phyloP scores from a whole-genome alignment of 2,329 filamentous ascomycete genomes.

The Aschersonia sp. region DNA sequence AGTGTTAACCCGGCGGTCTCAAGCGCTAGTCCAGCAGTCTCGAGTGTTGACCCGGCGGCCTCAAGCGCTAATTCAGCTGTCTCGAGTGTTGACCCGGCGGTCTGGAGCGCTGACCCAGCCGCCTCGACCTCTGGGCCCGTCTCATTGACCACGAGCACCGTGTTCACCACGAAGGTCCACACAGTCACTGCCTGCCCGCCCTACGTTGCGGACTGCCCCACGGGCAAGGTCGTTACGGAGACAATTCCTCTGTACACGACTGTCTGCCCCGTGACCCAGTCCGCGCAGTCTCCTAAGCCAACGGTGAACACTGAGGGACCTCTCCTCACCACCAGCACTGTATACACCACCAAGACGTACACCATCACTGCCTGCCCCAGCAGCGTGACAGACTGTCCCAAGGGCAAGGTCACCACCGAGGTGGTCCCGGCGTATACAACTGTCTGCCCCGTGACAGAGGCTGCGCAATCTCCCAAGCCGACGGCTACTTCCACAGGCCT shows the following conservation, averaged over 20 bases:
- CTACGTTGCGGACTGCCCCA: not conserved
- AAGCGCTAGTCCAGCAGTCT: slow-evolving; percentile 3
- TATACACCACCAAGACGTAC: slow-evolving; percentile 31
- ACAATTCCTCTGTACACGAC: not conserved
- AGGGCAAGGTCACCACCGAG: slow-evolving; percentile 17
- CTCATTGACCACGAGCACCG: not conserved
- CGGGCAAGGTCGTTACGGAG: slow-evolving; percentile 1
- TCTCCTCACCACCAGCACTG: slow-evolving; percentile 12
- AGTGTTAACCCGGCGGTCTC: not conserved
- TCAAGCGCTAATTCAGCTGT: too few species aligned
- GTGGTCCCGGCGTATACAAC: slow-evolving; percentile 20
- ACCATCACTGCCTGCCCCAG: slow-evolving; percentile 40
- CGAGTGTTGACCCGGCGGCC: not conserved
- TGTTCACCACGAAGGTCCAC: not conserved
- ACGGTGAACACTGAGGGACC: not conserved
- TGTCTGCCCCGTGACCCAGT: not conserved
- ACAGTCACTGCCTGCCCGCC: not conserved
- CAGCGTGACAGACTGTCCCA: slow-evolving; percentile 32
- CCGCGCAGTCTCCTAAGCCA: not conserved
- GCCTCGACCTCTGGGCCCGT: not conserved
- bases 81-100: not conserved
- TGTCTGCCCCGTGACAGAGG: slow-evolving; percentile 18
- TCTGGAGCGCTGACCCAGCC: slow-evolving; percentile 3
- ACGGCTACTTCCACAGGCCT: slow-evolving; percentile 1
- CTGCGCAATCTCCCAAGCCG: slow-evolving; percentile 5